Base-by-base conservation (phyloP, 2,329 filamentous ascomycete species). In the Thermothelomyces thermophilus region DNA sequence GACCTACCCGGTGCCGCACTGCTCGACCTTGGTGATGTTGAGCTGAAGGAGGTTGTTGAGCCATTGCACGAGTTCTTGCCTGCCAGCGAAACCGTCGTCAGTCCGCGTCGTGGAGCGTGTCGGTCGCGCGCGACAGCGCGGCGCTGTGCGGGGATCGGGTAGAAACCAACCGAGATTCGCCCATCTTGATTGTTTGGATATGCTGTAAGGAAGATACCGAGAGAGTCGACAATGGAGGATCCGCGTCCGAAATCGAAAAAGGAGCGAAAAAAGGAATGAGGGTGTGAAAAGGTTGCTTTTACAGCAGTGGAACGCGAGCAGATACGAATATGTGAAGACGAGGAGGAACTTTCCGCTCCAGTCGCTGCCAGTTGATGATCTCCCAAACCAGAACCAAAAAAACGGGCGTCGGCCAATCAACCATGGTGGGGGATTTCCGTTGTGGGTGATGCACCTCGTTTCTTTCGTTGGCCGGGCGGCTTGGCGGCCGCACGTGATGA, bases 11-110 rank as follows among this genome's bases (percentile, higher is more conserved):
- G 91, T 97, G 69, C 93, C 93, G 70, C 91, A 97, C 79, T 98
- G 93, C 75, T 98, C 93, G 68, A 98, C 89, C 73, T 96, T 97
- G 64, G 87, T 97, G 64, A 98, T 83, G 75, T 97, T 98, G 65
- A 98, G 85, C 75, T 96, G 90, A 45, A 98, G 83, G 56, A 98
- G 86, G 78, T 87, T 91, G 78, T 98, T 98, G 60, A 97, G 77
- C 93, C 93, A 98, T 73, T 84, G 80, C 62, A 98, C 78, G 62
- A 98, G 82, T 75, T 98, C 93, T 74, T 98, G 93, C 77, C 93
- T 97, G 63, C 52, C 57, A 10, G 28, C 47, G 51, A 40, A 44
- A n/a, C 28, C 14, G 34, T 20, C 28, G 50, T 62, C 48, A 60
- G 59, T 45, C 46, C 9, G 31, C 30, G 40, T 41, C 31, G 22